Conservation (phyloP, 169 alveolate genomes). For the Haemoproteus tartakovskyi region DNA sequence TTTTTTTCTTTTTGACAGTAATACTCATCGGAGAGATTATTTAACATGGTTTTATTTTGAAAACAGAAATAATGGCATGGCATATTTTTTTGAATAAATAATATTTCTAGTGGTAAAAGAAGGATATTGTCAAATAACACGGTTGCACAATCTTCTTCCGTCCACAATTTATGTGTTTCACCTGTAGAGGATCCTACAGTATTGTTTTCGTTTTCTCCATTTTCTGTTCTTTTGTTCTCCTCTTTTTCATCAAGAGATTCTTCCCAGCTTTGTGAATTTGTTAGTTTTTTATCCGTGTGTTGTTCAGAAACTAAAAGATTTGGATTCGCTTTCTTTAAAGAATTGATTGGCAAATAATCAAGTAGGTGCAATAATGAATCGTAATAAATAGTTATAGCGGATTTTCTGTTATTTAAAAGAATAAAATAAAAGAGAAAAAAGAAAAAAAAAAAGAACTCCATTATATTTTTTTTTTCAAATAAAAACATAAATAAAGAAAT, state of each 20-base stretch:
- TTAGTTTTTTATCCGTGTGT: background rate
- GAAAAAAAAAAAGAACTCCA: conserved; percentile 26
- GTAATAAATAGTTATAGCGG: conserved; percentile 20
- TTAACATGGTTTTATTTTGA: background rate
- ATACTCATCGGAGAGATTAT: conserved; percentile 5
- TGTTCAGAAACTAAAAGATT: no score
- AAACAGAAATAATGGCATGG: background rate
- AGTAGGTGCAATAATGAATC: conserved; percentile 5
- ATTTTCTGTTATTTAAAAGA: background rate
- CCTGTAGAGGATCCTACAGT: no score
- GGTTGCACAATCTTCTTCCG: background rate
- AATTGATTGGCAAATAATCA: background rate
- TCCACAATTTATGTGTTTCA: no score
- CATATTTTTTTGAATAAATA: conserved; percentile 10
- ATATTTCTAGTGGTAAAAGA: conserved; percentile 16
- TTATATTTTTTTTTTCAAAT: conserved; percentile 16
- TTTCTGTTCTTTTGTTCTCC: background rate
- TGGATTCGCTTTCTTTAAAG: no score
- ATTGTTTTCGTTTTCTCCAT: background rate
- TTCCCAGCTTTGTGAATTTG: background rate
- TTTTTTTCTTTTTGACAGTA: conserved; percentile 26
- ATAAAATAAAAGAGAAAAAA: conserved; percentile 22
- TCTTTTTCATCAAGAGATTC: background rate
- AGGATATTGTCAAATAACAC: conserved; percentile 3
- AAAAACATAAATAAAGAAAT: conserved; percentile 31